Evolutionary conservation across 306 rosid species (phyloP), one percentile per base, ranked within the genome.

Genomic region (Citrullus colocynthis): DNA sequence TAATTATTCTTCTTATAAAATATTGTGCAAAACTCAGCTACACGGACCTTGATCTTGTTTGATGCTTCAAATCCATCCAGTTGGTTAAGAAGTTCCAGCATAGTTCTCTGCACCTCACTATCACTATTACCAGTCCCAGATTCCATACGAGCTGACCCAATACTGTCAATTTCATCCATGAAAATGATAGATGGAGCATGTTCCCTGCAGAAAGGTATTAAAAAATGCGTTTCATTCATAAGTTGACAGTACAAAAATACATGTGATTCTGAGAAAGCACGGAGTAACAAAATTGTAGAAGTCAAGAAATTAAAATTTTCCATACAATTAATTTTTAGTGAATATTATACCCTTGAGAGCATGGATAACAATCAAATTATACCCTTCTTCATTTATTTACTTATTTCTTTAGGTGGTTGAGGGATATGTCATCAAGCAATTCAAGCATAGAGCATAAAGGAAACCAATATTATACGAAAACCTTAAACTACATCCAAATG

Each of bases 21-120:
- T 15, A 66, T 0, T 67, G 10, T 20, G 12, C 0, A 32, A 20
- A 42, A 2, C 5, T 9, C 2, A 65, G 39, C 74, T 21, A 79
- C 12, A 63, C 2, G 39, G 8, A 95, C 98, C 96, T 92, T 95
- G 85, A 95, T 95, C 90, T 95, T 95, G 79, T 95, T 95, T 28
- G 98, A 95, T 82, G 98, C 98, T 86, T 95, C 98, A 89, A 95
- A 95, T 75, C 98, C 98, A 88, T 95, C 98, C 82, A 95, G 83
- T 85, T 95, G 98, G 86, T 95, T 95, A 62, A 95, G 97, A 86
- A 95, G 98, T 85, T 95, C 98, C 79, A 95, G 86, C 98, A 95
- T 95, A 63, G 98, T 95, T 18, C 98, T 89, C 76, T 95, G 98
- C 62, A 95, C 98, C 85, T 95, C 98, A 85, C 98, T 95, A 67